A percentile compares a stretch with the other conserved stretches of the same genome.
Conservation (phyloP, 1,139 yeast genomes). For the Yamadazyma spencermartinsiae region DNA sequence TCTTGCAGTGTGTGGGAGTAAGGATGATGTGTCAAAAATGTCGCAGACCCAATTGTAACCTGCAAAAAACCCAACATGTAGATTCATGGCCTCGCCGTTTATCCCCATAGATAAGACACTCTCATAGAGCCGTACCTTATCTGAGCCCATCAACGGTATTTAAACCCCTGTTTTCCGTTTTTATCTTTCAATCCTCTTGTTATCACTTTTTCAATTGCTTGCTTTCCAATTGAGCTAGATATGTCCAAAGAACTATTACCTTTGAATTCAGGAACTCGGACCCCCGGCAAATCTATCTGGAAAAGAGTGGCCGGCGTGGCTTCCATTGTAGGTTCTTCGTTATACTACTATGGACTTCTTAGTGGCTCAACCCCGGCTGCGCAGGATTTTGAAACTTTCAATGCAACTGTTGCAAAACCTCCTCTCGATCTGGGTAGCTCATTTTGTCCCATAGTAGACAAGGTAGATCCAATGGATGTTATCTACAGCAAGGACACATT, state of each 20-base stretch:
- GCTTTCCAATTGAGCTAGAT: too few relatives aligned
- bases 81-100: too few relatives aligned
- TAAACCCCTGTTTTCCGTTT: too few relatives aligned
- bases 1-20: too few relatives aligned
- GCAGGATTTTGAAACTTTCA: neutral
- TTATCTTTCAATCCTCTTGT: too few relatives aligned
- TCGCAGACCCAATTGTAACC: too few relatives aligned
- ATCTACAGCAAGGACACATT: slow-evolving; percentile 24
- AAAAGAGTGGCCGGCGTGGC: neutral
- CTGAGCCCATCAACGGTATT: too few relatives aligned
- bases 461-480: slow-evolving; percentile 28
- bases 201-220: too few relatives aligned
- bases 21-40: too few relatives aligned
- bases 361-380: neutral
- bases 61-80: too few relatives aligned
- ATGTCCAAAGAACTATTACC: slow-evolving; percentile 1
- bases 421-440: neutral
- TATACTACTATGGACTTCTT: neutral
- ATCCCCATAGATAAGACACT: too few relatives aligned
- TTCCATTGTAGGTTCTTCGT: neutral
- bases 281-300: neutral
- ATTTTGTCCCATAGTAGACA: slow-evolving; percentile 36
- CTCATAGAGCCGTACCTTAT: too few relatives aligned
- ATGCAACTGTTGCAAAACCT: neutral
- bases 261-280: neutral